phyloP scores from a whole-genome alignment of 2,329 filamentous ascomycete genomes.

The Aspergillus uvarum region DNA sequence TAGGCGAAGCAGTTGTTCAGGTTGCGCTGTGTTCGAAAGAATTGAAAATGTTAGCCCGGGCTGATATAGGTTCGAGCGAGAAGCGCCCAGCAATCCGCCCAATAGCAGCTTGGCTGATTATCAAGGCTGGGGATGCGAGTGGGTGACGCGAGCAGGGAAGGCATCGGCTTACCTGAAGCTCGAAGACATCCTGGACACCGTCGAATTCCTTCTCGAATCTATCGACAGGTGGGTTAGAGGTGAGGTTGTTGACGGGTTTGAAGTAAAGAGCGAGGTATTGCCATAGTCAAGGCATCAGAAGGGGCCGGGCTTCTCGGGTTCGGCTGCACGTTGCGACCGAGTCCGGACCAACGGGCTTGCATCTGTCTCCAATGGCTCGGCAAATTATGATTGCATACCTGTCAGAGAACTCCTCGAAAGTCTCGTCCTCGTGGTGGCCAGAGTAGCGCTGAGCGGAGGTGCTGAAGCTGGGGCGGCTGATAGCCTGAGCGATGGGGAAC shows the following conservation, averaged over 20 bases:
- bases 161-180: slow-evolving; percentile 79
- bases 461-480: slow-evolving; percentile 61
- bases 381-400: slow-evolving; percentile 62
- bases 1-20: slow-evolving; percentile 99
- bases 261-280: neutral
- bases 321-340: slow-evolving; percentile 14
- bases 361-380: slow-evolving; percentile 26
- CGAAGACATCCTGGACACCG: slow-evolving; percentile 94
- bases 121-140: slow-evolving; percentile 13
- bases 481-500: slow-evolving; percentile 54
- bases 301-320: slow-evolving; percentile 8
- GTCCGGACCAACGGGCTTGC: slow-evolving; percentile 12
- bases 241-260: slow-evolving; percentile 18
- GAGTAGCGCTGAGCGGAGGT: slow-evolving; percentile 57
- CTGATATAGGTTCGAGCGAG: neutral
- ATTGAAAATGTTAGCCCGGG: slow-evolving; percentile 10
- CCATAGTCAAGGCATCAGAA: slow-evolving; percentile 2
- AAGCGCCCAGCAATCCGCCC: neutral
- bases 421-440: slow-evolving; percentile 82
- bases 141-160: neutral
- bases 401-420: slow-evolving; percentile 96
- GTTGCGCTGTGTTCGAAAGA: slow-evolving; percentile 64
- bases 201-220: slow-evolving; percentile 99
- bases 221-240: slow-evolving; percentile 42
- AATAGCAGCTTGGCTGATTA: slow-evolving; percentile 17